Base-by-base conservation (phyloP, 1,284 basidiomycete genomes). In the Inonotus obliquus region DNA sequence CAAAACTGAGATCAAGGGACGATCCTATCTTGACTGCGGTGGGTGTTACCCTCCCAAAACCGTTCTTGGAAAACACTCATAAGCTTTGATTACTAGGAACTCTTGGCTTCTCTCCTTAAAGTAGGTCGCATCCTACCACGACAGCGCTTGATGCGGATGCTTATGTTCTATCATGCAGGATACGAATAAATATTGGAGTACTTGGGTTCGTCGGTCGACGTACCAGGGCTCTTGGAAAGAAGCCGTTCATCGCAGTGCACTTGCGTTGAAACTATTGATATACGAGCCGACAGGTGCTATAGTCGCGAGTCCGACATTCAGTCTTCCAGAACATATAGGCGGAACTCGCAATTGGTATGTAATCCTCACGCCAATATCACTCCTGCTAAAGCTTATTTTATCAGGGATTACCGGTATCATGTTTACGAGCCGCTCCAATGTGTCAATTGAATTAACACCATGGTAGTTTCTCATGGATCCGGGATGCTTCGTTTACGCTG, bases 151-250 rank as follows among this genome's bases (percentile, higher is more conserved):
- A 37, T 54, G 6, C n/a, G 13, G 29, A 49, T 25, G 52, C 23
- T 10, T 51, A 64, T 47, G 39, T 32, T 61, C 61, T 29, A 17
- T 52, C 17, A 2, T 55, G n/a, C n/a, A 86, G 83, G 78, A 84
- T n/a, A 96, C 94, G 4, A 85, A 86, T 65, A 74, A 74, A n/a
- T 96, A 91, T 73, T 97, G 94, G 94, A 84, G 85, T 64, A 74
- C 81, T 27, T 97, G 94, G 94, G 88, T 96, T 67, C 78, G 81
- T 17, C 82, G 83, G 67, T 91, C 88, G 17, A 90, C 87, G 0
- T 97, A 97, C 73, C 81, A 81, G 21, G 95, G 94, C 0, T 84
- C 91, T n/a, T 98, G 94, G 95, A 89, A 95, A 66, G 94, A 98
- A 73, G 86, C 87, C 1, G 92, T 96, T 2, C 84, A 92, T 70